Conservation (phyloP, 179 eudicot species). For the Corrigiola litoralis region DNA sequence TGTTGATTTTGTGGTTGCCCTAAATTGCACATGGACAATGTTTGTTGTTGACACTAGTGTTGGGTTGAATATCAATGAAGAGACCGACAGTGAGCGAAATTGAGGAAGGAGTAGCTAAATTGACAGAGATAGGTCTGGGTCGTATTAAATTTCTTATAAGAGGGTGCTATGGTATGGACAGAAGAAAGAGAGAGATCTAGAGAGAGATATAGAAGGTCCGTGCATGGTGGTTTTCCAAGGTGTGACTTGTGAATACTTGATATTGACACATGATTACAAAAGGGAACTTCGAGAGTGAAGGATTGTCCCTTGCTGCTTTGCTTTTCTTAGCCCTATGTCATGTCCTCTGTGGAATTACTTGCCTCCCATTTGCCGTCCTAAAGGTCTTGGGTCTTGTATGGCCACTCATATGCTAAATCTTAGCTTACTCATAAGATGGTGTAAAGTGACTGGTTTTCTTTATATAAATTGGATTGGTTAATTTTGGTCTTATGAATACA, state of each 20-base stretch:
- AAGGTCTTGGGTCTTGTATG: too few species aligned
- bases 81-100: not conserved
- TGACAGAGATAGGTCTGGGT: constrained; percentile 7
- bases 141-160: not conserved
- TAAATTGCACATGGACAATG: not conserved
- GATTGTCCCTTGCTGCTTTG: constrained; percentile 13
- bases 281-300: constrained; percentile 12
- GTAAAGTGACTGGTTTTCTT: too few species aligned
- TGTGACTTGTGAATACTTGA: constrained; percentile 5
- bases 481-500: too few species aligned
- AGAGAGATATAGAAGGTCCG: not conserved
- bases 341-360: too few species aligned
- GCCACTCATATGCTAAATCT: too few species aligned
- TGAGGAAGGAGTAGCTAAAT: not conserved
- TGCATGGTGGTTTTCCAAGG: not conserved
- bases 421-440: too few species aligned
- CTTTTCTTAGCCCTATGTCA: constrained; percentile 11
- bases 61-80: not conserved
- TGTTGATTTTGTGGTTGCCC: not conserved
- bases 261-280: constrained; percentile 15
- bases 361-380: too few species aligned
- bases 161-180: not conserved
- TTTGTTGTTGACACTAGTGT: not conserved
- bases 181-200: too few species aligned
- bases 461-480: too few species aligned